Base-by-base conservation (phyloP, 2,329 filamentous ascomycete genomes). In the Domatiomyces globalis region DNA sequence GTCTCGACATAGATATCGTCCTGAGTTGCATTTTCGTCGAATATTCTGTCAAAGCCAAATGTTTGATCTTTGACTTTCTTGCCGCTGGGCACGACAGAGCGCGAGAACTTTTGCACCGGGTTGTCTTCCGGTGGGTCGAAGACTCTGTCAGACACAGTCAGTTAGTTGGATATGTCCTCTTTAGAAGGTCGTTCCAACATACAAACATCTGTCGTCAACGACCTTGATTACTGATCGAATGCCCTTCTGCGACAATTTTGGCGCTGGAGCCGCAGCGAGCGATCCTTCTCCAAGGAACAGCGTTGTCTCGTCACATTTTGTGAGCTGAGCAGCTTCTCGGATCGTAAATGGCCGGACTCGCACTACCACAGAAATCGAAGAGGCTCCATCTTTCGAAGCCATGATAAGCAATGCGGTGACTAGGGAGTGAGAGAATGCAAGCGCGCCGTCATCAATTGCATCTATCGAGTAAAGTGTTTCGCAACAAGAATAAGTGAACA, bases 81-180 rank as follows among this genome's bases (percentile, higher is more conserved):
- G 51, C 89, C 88, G 50, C 81, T 79, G 2, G 84, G 83, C 8
- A 94, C 78, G 9, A 94, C 83, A 2, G 84, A 87, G 65, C 83
- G 78, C 27, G 85, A 84, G 67, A 95, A 94, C 60, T 84, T 84
- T 55, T 94, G 87, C 7, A 96, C 82, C 0, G 89, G 86, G 63
- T 82, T 94, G 65, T 96, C 89, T 69, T 98, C 92, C 43, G 92
- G 92, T 6, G 92, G 92, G 62, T 98, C 92, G 67, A 98, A 98
- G 29, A 98, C 83, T 66, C 92, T 96, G 65, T 20, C 8, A 46
- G 4, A 15, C 9, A 10, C 33, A 39, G 46, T 58, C 45, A 55
- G 49, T 39, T 45, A 48, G 12, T 18, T 17, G 3, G 4, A 25
- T 29, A 5, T 6, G 8, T 33, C 2, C 29, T 33, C 29, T 7